phyloP scores from a whole-genome alignment of 1,284 basidiomycete genomes.

The Fistulinella cinereoalba region DNA sequence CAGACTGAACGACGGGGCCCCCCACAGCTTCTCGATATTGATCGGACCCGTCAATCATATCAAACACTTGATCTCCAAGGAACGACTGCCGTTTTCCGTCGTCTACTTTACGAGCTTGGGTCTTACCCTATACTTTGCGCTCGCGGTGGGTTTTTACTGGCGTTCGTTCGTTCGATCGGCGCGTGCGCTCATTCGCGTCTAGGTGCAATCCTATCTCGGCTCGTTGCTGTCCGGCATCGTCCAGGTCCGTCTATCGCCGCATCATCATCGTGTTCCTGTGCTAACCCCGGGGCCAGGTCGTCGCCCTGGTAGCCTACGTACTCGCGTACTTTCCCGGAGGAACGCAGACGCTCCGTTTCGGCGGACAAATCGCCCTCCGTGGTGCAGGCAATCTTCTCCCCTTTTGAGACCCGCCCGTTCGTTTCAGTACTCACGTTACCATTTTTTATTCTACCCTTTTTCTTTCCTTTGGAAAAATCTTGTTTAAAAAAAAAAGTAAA shows the following conservation, averaged over 20 bases:
- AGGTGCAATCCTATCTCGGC: conserved; percentile 82
- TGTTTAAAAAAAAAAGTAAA: too few relatives aligned
- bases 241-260: conserved; percentile 46
- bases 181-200: too few relatives aligned
- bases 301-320: conserved; percentile 82
- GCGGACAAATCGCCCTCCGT: conserved; percentile 77
- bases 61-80: conserved; percentile 83
- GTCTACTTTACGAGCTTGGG: conserved; percentile 81
- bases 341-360: conserved; percentile 75
- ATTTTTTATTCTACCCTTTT: background rate
- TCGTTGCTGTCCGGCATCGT: conserved; percentile 78
- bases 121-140: conserved; percentile 85
- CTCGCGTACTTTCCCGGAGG: conserved; percentile 92
- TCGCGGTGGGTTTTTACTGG: conserved; percentile 58
- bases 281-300: conserved; percentile 46
- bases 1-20: background rate
- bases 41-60: conserved; percentile 84
- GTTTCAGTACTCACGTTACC: too few relatives aligned
- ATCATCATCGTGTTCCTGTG: background rate
- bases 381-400: conserved; percentile 80
- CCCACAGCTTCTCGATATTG: conserved; percentile 73
- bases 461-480: too few relatives aligned
- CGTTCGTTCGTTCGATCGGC: too few relatives aligned
- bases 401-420: conserved; percentile 29
- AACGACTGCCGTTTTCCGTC: conserved; percentile 84